Evolutionary conservation across 306 rosid genomes (phyloP), one percentile per base, ranked within the genome.

Genomic region (Quercus variabilis): DNA sequence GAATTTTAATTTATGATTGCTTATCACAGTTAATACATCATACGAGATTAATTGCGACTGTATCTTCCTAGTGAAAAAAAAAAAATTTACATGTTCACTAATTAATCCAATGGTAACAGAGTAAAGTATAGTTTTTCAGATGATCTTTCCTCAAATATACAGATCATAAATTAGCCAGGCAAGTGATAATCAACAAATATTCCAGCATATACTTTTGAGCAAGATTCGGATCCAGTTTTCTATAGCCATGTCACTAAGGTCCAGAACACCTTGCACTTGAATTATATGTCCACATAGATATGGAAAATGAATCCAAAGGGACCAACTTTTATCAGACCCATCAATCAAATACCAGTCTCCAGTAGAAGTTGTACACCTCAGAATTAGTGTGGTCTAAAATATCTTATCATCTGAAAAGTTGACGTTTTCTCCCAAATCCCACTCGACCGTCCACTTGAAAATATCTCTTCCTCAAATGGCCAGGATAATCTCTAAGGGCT

Each of bases 301-400:
- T 57, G 56, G 46, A 74, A 70, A 68, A 56, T 49, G 54, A 49
- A 49, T 41, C 57, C 54, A 73, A 77, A 80, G 52, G 26, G 30
- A 85, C 55, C 11, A 67, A 19, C 10, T 67, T 67, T 35, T 1
- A 13, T 35, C 18, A 67, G 52, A 67, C 1, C 72, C 72, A 35
- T 67, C 51, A 19, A 33, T 35, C 51, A 35, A 33, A 67, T 64
- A 64, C 71, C 71, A 64, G 2, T 17, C 46, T 31, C 3, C 31
- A 3, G 20, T 30, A 64, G 18, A 64, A 19, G 9, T 30, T 17
- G 21, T 64, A 31, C 21, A 3, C 13, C 14, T 15, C 70, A 64
- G 23, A 28, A 64, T 30, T 64, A 64, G 71, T 64, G 19, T 64
- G 5, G 33, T 60, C 67, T 60, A 23, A 23, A 23, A 60, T 12